These are phyloP conservation scores for Akanthomyces dipterigenus DNA, from an alignment of 2,329 filamentous ascomycete species.

Conservation along the genomic window DNA sequence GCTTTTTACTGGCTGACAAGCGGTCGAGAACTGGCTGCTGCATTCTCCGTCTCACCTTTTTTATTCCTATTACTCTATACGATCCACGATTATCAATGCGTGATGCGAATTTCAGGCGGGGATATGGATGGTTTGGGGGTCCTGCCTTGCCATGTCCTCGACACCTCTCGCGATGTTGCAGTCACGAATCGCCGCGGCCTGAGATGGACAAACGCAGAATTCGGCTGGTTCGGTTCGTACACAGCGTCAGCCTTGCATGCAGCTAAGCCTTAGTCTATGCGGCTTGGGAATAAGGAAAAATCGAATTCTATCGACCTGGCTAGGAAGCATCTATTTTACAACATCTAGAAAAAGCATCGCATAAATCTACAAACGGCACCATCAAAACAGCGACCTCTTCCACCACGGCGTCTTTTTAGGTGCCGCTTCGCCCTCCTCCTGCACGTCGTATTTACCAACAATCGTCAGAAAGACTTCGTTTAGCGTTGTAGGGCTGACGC, in stretches of 20 bases:
- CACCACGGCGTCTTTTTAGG: conserved; percentile 20
- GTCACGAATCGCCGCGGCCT: not conserved
- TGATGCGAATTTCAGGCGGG: not conserved
- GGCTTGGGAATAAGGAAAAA: not conserved
- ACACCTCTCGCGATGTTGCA: not conserved
- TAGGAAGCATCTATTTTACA: not conserved
- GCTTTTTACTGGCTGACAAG: not conserved
- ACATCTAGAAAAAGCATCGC: not conserved
- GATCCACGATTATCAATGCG: not conserved
- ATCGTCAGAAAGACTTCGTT: conserved; percentile 83
- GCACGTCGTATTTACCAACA: conserved; percentile 66
- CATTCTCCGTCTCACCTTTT: not conserved
- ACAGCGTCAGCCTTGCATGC: not conserved
- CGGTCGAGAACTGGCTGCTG: not conserved
- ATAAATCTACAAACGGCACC: not conserved
- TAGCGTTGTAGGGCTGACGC: conserved; percentile 73
- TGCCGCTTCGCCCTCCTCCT: conserved; percentile 55
- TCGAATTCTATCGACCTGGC: not conserved
- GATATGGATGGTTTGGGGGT: too few species aligned
- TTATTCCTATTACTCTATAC: not conserved
- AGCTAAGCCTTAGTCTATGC: not conserved
- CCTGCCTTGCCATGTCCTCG: not conserved
- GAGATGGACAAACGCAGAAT: not conserved
- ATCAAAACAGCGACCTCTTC: conserved; percentile 12
- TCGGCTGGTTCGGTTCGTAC: not conserved